Evolutionary conservation across 192 early-diverging fungal species (phyloP), one percentile per base, ranked within the genome.

Genomic region (Pilaira anomala): DNA sequence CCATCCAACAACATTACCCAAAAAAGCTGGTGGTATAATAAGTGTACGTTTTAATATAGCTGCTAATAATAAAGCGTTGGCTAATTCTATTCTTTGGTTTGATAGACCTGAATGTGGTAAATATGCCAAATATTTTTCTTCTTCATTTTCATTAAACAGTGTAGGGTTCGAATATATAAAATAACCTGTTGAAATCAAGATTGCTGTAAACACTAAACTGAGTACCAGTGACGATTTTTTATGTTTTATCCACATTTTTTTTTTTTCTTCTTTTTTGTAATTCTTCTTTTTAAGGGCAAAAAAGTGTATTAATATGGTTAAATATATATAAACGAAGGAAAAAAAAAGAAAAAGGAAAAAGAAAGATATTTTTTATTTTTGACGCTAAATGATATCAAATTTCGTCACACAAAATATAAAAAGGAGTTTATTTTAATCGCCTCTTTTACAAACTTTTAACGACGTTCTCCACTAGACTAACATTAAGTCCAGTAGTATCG

Each of bases 31-130:
- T 0, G 81, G 81, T 0, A 83, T 39, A 30, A 85, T 45, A 14
- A 85, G 60, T 4, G 83, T 85, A 11, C 80, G 81, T 58, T 83
- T 81, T 49, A 85, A 66, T 40, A 79, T 69, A 14, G 67, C 77
- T 29, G 83, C 79, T 7, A 85, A 61, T 6, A 85, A 48, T 19
- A 85, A 63, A 0, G 79, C 81, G 45, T 85, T 85, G 14, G 75
- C 83, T 42, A 85, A 74, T 24, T 72, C 78, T 22, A 76, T 81
- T 1, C 81, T 77, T 51, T 85, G 83, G 48, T 85, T 85, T 29
- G 78, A 78, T 51, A 83, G 73, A 18, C 83, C 83, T 39, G 72
- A 76, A 52, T 84, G 83, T 8, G 83, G 75, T 11, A 78, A 56
- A 57, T 84, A 84, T 14, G 83, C 74, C 14, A 84, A 66, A 55